phyloP scores from a whole-genome alignment of 2,329 filamentous ascomycete species.

The Karstenula rhodostoma region DNA sequence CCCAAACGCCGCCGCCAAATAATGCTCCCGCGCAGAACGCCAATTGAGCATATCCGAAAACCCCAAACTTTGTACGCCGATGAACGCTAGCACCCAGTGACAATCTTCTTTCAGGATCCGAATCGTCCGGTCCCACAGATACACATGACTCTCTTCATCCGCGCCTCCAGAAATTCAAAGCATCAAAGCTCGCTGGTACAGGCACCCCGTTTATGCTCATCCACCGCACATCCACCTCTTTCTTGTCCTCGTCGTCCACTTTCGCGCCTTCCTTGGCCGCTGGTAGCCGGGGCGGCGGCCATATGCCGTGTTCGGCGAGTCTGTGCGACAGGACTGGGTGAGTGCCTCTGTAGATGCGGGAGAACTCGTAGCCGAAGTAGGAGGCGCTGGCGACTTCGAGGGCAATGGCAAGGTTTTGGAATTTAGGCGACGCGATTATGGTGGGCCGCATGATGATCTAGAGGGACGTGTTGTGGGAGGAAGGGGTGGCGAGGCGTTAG shows the following conservation, averaged over 20 bases:
- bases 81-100: neutral
- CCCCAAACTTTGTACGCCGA: neutral
- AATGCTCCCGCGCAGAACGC: constrained; percentile 4
- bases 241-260: neutral
- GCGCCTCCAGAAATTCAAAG: constrained; percentile 8
- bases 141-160: neutral
- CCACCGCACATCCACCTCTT: constrained; percentile 7
- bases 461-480: neutral
- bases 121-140: neutral
- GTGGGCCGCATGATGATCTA: neutral
- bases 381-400: constrained; percentile 29
- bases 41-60: neutral
- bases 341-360: constrained; percentile 37
- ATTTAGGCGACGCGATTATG: neutral
- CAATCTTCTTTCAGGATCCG: neutral
- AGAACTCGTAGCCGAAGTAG: constrained; percentile 35
- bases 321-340: constrained; percentile 37
- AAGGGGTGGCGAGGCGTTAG: neutral
- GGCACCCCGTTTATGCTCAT: constrained; percentile 10
- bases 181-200: constrained; percentile 9
- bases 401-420: neutral
- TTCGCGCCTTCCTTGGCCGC: neutral
- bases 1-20: constrained; percentile 5
- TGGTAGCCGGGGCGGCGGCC: constrained; percentile 1
- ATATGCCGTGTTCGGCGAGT: constrained; percentile 20